Conservation (phyloP, 2,329 filamentous ascomycete species). For the Cadophora gregata region DNA sequence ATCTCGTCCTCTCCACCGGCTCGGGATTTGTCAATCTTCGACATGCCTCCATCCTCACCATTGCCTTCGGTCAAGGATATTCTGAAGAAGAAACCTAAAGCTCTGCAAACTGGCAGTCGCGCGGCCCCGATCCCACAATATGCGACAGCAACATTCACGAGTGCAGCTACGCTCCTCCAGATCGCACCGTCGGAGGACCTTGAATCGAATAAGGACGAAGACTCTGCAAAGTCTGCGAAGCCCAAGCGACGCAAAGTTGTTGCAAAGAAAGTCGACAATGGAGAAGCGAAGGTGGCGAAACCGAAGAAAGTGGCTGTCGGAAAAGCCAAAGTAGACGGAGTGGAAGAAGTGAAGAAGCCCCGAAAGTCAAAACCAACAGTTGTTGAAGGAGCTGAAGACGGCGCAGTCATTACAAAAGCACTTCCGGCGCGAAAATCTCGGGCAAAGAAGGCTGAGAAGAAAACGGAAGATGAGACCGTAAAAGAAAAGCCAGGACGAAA, state of each 20-base stretch:
- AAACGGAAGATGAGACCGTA: conserved; percentile 7
- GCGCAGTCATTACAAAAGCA: conserved; percentile 21
- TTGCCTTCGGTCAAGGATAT: conserved; percentile 58
- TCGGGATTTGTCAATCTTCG: conserved; percentile 30
- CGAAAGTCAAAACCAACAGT: conserved; percentile 37
- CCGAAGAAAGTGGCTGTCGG: conserved; percentile 23
- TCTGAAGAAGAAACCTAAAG: conserved; percentile 47
- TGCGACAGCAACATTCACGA: conserved; percentile 50
- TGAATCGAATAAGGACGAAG: conserved; percentile 14
- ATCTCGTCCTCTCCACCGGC: conserved; percentile 33
- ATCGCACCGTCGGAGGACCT: conserved; percentile 15
- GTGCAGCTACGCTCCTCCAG: conserved; percentile 45
- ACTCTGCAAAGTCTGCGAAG: conserved; percentile 34
- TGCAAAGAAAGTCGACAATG: conserved; percentile 21
- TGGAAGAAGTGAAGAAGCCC: conserved; percentile 20
- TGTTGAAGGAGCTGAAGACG: conserved; percentile 6
- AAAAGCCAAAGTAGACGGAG: conserved; percentile 17
- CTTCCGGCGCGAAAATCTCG: conserved; percentile 28
- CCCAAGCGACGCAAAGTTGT: conserved; percentile 38
- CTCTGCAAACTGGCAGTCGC: conserved; percentile 47
- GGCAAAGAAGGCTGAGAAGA: conserved; percentile 34
- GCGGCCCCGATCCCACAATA: conserved; percentile 47
- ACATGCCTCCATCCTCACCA: conserved; percentile 44
- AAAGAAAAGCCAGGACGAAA: conserved; percentile 38
- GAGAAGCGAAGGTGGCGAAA: conserved; percentile 20